Evolutionary conservation across 257 asterid species (phyloP).

Genomic region (Nicotiana obtusifolia): DNA sequence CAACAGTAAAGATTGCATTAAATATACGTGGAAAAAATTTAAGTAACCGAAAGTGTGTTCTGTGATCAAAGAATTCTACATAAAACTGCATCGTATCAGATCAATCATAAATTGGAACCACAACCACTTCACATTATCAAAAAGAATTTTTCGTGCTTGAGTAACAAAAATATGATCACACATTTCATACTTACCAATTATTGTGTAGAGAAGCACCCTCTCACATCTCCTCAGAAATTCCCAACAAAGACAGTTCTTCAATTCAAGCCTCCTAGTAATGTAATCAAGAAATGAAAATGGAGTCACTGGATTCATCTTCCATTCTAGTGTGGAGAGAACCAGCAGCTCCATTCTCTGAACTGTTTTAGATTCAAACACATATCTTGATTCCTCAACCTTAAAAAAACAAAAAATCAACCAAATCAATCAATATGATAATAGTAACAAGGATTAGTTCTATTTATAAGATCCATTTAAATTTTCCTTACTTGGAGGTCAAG

Average conservation of each 20-base stretch:
- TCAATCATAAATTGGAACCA: no score
- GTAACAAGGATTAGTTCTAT: not conserved
- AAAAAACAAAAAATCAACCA: not conserved
- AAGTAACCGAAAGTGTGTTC: not conserved
- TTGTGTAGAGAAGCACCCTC: conserved; percentile 39
- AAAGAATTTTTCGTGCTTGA: no score
- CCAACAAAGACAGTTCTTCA: conserved; percentile 13
- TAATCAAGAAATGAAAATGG: conserved; percentile 51
- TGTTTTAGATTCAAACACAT: conserved; percentile 51
- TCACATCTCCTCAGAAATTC: conserved; percentile 51
- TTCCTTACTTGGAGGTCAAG: conserved; percentile 56
- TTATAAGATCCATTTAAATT: not conserved
- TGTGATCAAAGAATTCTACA: no score
- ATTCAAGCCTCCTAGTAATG: conserved; percentile 29
- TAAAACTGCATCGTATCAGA: no score
- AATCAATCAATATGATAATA: not conserved
- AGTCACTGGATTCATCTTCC: conserved; percentile 77
- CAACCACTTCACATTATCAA: no score
- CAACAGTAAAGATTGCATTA: not conserved
- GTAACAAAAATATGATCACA: no score
- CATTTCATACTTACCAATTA: conserved; percentile 30
- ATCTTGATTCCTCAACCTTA: conserved; percentile 48
- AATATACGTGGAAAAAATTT: not conserved
- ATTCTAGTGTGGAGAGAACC: conserved; percentile 43
- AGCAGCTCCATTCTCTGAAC: conserved; percentile 68